Conservation (phyloP, 2,329 filamentous ascomycete genomes). For the Cercospora janseana region DNA sequence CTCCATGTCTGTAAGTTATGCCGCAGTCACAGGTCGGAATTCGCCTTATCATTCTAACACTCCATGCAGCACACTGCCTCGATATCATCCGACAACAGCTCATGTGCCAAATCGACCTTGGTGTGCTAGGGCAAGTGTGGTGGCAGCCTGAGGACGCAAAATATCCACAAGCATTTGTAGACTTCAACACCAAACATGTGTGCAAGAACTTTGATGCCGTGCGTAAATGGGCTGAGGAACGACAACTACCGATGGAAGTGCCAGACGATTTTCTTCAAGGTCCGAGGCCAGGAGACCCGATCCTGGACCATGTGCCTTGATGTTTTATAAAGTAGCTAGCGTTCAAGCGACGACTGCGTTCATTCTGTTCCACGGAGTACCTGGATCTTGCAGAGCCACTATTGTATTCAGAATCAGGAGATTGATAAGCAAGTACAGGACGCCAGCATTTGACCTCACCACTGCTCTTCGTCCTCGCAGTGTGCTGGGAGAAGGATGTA, state of each 20-base stretch:
- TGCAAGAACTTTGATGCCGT: slow-evolving; percentile 59
- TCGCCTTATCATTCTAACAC: slow-evolving; percentile 10
- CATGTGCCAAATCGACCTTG: slow-evolving; percentile 63
- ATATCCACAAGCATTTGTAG: slow-evolving; percentile 53
- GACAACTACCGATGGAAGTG: slow-evolving; percentile 51
- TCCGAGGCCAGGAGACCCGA: slow-evolving; percentile 18
- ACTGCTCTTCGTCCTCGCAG: too few relatives aligned
- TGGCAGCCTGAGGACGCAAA: slow-evolving; percentile 44
- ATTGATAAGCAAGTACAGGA: too few relatives aligned
- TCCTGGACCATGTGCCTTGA: slow-evolving; percentile 21
- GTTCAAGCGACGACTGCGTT: not conserved
- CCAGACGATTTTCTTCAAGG: slow-evolving; percentile 23
- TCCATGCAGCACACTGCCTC: slow-evolving; percentile 55
- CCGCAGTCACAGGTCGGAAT: not conserved
- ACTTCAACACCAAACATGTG: slow-evolving; percentile 61
- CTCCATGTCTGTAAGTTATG: slow-evolving; percentile 56
- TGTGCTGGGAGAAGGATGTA: too few relatives aligned
- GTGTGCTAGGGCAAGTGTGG: slow-evolving; percentile 63
- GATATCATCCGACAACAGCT: slow-evolving; percentile 64
- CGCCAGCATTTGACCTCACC: too few relatives aligned
- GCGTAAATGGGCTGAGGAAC: slow-evolving; percentile 53
- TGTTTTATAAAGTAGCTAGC: not conserved
- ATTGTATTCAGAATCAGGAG: too few relatives aligned
- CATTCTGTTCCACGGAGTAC: too few relatives aligned
- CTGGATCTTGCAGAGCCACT: too few relatives aligned